These are phyloP conservation scores for Phytomonas sp. DNA, from an alignment of 208 protist genomes.

Conservation along the genomic window DNA sequence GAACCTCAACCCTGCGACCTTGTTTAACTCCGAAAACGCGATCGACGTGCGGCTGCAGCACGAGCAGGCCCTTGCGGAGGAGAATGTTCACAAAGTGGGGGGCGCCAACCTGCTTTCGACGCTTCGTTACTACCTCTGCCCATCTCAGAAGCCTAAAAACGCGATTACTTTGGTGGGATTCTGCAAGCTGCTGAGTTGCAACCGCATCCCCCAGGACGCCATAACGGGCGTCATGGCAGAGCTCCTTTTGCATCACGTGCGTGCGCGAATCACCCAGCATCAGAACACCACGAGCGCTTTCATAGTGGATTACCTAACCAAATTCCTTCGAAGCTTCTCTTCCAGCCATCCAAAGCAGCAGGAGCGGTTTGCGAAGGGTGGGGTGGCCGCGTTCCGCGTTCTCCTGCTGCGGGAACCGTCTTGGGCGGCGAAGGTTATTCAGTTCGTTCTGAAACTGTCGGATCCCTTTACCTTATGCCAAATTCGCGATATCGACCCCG, in stretches of 20 bases:
- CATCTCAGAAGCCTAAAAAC: neutral
- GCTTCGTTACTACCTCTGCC: slow-evolving; percentile 41
- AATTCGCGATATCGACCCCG: slow-evolving; percentile 83
- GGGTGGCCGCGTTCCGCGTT: slow-evolving; percentile 45
- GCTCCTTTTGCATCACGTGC: slow-evolving; percentile 55
- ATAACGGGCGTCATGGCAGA: slow-evolving; percentile 47
- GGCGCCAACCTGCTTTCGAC: slow-evolving; percentile 39
- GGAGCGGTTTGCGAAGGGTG: slow-evolving; percentile 43
- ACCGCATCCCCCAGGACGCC: slow-evolving; percentile 50
- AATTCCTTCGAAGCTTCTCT: slow-evolving; percentile 79
- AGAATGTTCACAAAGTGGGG: slow-evolving; percentile 81
- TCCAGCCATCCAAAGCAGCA: slow-evolving; percentile 69
- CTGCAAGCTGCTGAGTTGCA: slow-evolving; percentile 85
- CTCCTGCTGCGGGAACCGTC: slow-evolving; percentile 19
- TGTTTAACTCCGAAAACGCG: slow-evolving; percentile 23
- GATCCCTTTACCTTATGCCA: slow-evolving; percentile 73
- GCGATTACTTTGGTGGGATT: slow-evolving; percentile 35
- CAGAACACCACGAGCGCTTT: slow-evolving; percentile 25
- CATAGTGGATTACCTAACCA: slow-evolving; percentile 54
- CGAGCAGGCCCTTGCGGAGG: slow-evolving; percentile 62
- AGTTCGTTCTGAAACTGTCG: slow-evolving; percentile 45
- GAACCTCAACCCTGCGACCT: neutral
- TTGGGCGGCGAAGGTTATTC: slow-evolving; percentile 34
- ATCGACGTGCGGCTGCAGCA: slow-evolving; percentile 59
- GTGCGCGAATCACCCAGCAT: slow-evolving; percentile 23